Conservation (phyloP, 2,329 filamentous ascomycete species). For the Aspergillus quadrilineatus region DNA sequence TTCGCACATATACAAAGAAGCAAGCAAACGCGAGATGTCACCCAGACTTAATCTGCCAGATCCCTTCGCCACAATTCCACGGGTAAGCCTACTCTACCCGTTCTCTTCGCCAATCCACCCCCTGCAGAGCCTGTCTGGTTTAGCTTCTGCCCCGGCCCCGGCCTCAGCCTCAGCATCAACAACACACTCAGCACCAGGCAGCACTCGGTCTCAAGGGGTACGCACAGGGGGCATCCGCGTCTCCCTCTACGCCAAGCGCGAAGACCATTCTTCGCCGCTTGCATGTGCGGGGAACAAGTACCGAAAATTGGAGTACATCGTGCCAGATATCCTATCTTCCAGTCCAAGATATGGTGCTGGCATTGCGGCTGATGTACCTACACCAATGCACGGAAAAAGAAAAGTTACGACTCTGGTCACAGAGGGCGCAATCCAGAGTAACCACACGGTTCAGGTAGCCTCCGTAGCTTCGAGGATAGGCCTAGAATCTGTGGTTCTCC, state of each 20-base stretch:
- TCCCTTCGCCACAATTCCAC: slow-evolving; percentile 29
- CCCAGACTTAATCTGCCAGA: slow-evolving; percentile 22
- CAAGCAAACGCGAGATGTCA: slow-evolving; percentile 8
- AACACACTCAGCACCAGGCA: no score
- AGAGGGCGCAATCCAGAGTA: slow-evolving; percentile 39
- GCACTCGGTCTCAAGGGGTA: background rate
- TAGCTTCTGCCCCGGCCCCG: slow-evolving; percentile 1
- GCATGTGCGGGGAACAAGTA: slow-evolving; percentile 40
- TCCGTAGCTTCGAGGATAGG: slow-evolving; percentile 30
- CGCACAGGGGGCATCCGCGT: slow-evolving; percentile 11
- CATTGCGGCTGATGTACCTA: background rate
- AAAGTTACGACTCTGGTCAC: slow-evolving; percentile 33
- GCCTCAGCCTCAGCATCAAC: background rate
- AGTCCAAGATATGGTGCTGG: background rate
- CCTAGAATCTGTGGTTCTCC: slow-evolving; percentile 26
- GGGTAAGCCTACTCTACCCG: slow-evolving; percentile 30
- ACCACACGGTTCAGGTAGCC: slow-evolving; percentile 38
- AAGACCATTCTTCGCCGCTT: slow-evolving; percentile 37
- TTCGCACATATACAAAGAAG: background rate
- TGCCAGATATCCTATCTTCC: slow-evolving; percentile 33
- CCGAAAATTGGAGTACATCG: slow-evolving; percentile 40
- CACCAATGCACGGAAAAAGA: slow-evolving; percentile 5
- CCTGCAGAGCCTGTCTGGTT: slow-evolving; percentile 16
- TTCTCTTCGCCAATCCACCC: slow-evolving; percentile 34
- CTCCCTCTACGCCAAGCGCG: slow-evolving; percentile 33